phyloP scores from a whole-genome alignment of 2,329 filamentous ascomycete species.

The Thyridium curvatum region DNA sequence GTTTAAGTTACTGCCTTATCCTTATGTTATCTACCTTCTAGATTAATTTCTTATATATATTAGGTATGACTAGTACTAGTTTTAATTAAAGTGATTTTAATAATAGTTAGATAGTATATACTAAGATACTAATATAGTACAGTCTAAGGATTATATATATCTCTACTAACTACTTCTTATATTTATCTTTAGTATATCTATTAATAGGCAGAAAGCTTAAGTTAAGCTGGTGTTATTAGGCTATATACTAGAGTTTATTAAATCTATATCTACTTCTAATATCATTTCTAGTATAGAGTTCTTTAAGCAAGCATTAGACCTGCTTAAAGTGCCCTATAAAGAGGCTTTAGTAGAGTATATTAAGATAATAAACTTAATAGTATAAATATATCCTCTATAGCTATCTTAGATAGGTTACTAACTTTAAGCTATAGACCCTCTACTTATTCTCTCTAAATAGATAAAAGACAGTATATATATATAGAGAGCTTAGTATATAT shows the following conservation, averaged over 20 bases:
- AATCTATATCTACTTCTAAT: no score
- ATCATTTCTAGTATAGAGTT: slow-evolving; percentile 1
- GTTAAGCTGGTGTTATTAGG: no score
- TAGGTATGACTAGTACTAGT: slow-evolving; percentile 4
- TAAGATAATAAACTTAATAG: slow-evolving; percentile 4
- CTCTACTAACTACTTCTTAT: slow-evolving; percentile 2
- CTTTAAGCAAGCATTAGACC: slow-evolving; percentile 3
- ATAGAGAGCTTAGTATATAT: neutral
- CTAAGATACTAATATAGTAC: neutral
- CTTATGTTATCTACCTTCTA: slow-evolving; percentile 1
- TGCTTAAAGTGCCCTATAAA: slow-evolving; percentile 4
- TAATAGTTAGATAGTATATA: slow-evolving; percentile 1
- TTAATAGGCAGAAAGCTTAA: slow-evolving; percentile 1
- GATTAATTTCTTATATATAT: slow-evolving; percentile 2
- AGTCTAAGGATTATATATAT: slow-evolving; percentile 3
- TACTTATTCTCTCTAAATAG: slow-evolving; percentile 2
- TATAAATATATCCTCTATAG: neutral
- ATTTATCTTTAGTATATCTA: slow-evolving; percentile 1
- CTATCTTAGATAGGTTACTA: no score
- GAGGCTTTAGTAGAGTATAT: slow-evolving; percentile 4
- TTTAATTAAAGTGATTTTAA: slow-evolving; percentile 1
- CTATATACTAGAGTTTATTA: no score
- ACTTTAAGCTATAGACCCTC: neutral
- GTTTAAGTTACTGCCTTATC: slow-evolving; percentile 4
- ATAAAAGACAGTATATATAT: slow-evolving; percentile 5